Conservation (phyloP, 768 basidiomycete species). For the Coprinopsis cinerea region DNA sequence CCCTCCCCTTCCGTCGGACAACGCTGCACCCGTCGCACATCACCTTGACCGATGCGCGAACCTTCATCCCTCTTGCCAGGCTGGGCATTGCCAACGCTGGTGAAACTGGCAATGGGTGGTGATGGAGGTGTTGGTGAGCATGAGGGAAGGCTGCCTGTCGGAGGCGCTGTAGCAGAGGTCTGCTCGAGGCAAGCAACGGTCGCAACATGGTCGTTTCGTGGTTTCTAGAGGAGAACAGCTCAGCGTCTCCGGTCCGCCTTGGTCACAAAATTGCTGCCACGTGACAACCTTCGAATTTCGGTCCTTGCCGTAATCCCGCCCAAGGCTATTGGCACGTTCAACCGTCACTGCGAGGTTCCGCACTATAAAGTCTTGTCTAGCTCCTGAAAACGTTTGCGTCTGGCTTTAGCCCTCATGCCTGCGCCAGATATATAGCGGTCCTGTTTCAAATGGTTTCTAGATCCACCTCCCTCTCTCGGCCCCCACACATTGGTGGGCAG, state of each 20-base stretch:
- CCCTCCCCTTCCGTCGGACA: slow-evolving; percentile 82
- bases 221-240: not conserved
- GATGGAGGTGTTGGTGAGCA: slow-evolving; percentile 23
- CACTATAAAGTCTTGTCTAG: not conserved
- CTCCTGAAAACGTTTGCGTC: not conserved
- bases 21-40: slow-evolving; percentile 94
- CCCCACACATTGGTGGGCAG: slow-evolving; percentile 40
- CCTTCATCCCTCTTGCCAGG: slow-evolving; percentile 85
- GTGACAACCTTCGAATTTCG: not conserved
- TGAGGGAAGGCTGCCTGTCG: slow-evolving; percentile 28
- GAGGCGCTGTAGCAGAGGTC: slow-evolving; percentile 55
- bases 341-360: not conserved
- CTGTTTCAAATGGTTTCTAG: slow-evolving; percentile 22
- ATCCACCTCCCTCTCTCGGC: slow-evolving; percentile 15
- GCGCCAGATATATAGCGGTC: not conserved
- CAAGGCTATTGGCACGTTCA: not conserved
- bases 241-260: not conserved
- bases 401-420: not conserved
- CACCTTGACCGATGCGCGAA: slow-evolving; percentile 86
- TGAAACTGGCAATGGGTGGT: slow-evolving; percentile 20
- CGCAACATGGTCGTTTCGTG: slow-evolving; percentile 56
- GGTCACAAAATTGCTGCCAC: not conserved
- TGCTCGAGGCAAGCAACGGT: slow-evolving; percentile 54
- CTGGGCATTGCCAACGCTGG: slow-evolving; percentile 22
- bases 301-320: not conserved